Evolutionary conservation across 208 protist species (phyloP), one percentile per base, ranked within the genome.

Genomic region (Angomonas deanei): DNA sequence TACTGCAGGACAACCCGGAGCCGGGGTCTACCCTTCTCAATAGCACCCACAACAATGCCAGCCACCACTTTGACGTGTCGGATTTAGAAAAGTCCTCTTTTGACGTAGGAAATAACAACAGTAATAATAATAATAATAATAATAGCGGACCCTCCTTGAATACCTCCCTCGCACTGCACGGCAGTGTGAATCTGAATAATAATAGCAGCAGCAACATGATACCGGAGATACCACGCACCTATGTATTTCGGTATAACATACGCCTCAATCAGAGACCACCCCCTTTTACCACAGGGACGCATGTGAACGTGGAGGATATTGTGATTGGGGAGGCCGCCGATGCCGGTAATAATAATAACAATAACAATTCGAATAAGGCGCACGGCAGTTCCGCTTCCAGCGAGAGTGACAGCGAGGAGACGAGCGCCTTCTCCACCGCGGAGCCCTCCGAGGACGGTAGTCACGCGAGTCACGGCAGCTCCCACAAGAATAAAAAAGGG

Each of bases 161-260:
- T 42, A 15, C 36, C 36, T 8, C 8, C 36, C 36, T 42, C 36
- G 36, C n/a, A n/a, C n/a, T n/a, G n/a, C n/a, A n/a, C n/a, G n/a
- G n/a, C n/a, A n/a, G n/a, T n/a, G n/a, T n/a, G n/a, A n/a, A n/a
- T n/a, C n/a, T n/a, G n/a, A n/a, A n/a, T n/a, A n/a, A n/a, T n/a
- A n/a, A n/a, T n/a, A n/a, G n/a, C n/a, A n/a, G n/a, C n/a, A n/a
- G n/a, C n/a, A n/a, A n/a, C n/a, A n/a, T n/a, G n/a, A n/a, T n/a
- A n/a, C n/a, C 58, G 52, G 27, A 8, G 42, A 58, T 21, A 36
- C 50, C 0, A 10, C 56, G 27, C 46, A 28, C 55, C 17, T 77
- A 77, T 54, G 59, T 72, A 15, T 77, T 72, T 39, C 72, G 72
- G 61, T 62, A 67, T 34, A 61, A 55, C 58, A 77, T 77, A 27